Base-by-base conservation (phyloP, 169 alveolate species). In the Plasmodium vivax region DNA sequence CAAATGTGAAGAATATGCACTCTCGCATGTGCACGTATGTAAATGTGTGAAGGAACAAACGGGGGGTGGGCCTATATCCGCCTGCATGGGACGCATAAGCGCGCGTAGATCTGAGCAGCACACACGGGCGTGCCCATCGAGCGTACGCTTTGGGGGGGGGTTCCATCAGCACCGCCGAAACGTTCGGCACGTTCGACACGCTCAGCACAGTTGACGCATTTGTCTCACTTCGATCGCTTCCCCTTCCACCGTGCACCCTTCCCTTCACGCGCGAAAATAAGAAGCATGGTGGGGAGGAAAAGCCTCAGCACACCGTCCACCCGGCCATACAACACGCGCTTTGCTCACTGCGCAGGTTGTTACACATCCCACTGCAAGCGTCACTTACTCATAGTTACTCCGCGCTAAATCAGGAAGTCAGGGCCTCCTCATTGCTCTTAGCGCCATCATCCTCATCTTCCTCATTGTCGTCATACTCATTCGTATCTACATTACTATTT, bases 391-490 rank as follows among this genome's bases (percentile, higher is more conserved):
- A n/a, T 51, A 23, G 23, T 72, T n/a, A 19, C 2, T 8, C 2
- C 34, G 79, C n/a, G 27, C n/a, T 1, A 32, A 88, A 54, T 79
- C 73, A 88, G 10, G 94, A 88, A 27, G 94, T 88, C 71, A 88
- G 85, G 16, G 94, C 83, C 36, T 92, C 97, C 32, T 96, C 98
- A 32, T 92, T 84, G 34, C 93, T 93, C 54, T 95, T 95, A 19
- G 87, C 97, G 10, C 82, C 97, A 51, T 92, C 97, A 14, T 95
- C 96, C 32, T 96, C 98, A 16, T 95, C 97, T 54, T 96, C 97
- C 12, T 96, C 98, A 77, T 93, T 91, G 81, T 96, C 97, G 47
- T 96, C 98, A 92, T 95, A 96, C 47, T 96, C 98, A 62, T 88
- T 88, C 2, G 94, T 88, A 80, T 88, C 94, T 0, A 81, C 94